Conservation (phyloP, 495 filamentous ascomycete genomes). For the Delitschia confertaspora region DNA sequence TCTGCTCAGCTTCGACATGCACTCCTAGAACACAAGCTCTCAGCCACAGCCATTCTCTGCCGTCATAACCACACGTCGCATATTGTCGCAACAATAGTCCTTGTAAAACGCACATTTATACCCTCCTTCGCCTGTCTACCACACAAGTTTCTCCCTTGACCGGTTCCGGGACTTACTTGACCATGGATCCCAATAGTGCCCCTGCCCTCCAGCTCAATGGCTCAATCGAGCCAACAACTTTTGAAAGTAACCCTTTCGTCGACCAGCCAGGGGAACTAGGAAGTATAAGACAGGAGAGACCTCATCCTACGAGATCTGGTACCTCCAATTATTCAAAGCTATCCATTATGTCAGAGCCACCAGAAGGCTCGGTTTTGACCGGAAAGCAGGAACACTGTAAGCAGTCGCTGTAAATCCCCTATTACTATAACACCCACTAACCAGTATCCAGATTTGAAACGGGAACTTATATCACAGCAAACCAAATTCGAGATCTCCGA, state of each 20-base stretch:
- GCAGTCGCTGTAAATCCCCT: slow-evolving; percentile 21
- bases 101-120: slow-evolving; percentile 6
- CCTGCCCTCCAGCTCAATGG: slow-evolving; percentile 23
- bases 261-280: slow-evolving; percentile 10
- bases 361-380: slow-evolving; percentile 56
- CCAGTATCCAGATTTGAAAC: slow-evolving; percentile 70
- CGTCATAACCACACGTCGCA: slow-evolving; percentile 20
- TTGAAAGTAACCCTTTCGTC: slow-evolving; percentile 13
- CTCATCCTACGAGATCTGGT: slow-evolving; percentile 13
- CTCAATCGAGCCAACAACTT: slow-evolving; percentile 18
- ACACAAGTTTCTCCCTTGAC: not conserved
- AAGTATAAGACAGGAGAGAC: slow-evolving; percentile 10
- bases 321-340: slow-evolving; percentile 24
- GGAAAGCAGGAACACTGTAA: slow-evolving; percentile 98
- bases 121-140: not conserved
- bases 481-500: slow-evolving; percentile 82
- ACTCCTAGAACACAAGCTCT: not conserved
- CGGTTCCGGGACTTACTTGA: not conserved
- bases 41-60: not conserved
- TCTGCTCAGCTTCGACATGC: too few species aligned
- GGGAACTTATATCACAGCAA: slow-evolving; percentile 85
- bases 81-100: too few species aligned
- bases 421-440: slow-evolving; percentile 27
- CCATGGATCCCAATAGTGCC: slow-evolving; percentile 10
- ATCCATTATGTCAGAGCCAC: slow-evolving; percentile 32